Conservation (phyloP, 306 rosid genomes). For the Coriaria nepalensis region DNA sequence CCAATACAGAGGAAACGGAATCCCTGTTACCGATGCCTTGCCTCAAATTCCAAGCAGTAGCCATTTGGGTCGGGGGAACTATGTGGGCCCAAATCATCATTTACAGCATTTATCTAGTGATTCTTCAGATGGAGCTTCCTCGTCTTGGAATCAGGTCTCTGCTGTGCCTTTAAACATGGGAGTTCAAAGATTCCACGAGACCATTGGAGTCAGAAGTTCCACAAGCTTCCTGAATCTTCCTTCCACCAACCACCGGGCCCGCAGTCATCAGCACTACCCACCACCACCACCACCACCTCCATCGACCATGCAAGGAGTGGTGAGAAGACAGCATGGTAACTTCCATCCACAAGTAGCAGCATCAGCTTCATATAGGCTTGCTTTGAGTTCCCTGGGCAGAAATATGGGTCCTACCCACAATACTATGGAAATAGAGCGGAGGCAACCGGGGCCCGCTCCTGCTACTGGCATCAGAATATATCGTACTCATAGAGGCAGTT, state of each 20-base stretch:
- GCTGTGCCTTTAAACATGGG: constrained; percentile 49
- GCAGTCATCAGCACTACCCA: constrained; percentile 30
- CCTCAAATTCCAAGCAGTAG: constrained; percentile 2
- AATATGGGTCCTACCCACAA: constrained; percentile 29
- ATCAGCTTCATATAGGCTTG: constrained; percentile 41
- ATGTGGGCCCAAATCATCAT: constrained; percentile 36
- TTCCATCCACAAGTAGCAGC: constrained; percentile 39
- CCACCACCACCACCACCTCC: constrained; percentile 21
- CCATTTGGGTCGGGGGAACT: constrained; percentile 49
- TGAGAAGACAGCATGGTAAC: constrained; percentile 41
- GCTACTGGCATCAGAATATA: constrained; percentile 36
- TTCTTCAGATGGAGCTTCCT: not conserved
- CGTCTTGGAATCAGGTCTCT: constrained; percentile 54
- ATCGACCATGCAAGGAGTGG: constrained; percentile 46
- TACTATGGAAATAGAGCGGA: constrained; percentile 41
- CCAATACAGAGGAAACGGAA: constrained; percentile 26
- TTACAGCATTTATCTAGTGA: constrained; percentile 26
- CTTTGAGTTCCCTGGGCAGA: constrained; percentile 37
- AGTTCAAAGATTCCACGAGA: constrained; percentile 56
- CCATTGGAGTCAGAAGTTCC: constrained; percentile 33
- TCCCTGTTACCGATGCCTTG: constrained; percentile 32
- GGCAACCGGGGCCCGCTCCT: constrained; percentile 38
- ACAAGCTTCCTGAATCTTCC: constrained; percentile 50
- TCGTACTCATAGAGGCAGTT: constrained; percentile 41
- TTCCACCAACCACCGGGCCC: constrained; percentile 36